These are phyloP conservation scores for Kazachstania taianensis DNA, from an alignment of 805 yeast genomes.

Conservation along the genomic window DNA sequence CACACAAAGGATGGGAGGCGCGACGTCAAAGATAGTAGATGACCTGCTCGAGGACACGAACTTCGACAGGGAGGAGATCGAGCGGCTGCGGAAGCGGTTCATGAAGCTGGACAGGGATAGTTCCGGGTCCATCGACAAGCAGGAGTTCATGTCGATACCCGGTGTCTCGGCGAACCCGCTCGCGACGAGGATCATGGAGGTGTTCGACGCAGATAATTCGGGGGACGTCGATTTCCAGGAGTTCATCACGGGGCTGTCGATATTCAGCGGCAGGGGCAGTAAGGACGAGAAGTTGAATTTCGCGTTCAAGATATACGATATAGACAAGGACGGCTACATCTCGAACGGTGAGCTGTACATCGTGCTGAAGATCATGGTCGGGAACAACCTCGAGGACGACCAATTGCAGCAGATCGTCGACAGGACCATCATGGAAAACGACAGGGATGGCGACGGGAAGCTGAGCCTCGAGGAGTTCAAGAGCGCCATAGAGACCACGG, in stretches of 20 bases:
- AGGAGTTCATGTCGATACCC: conserved; percentile 85
- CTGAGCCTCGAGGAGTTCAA: conserved; percentile 81
- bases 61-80: conserved; percentile 85
- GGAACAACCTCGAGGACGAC: conserved; percentile 71
- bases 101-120: conserved; percentile 92
- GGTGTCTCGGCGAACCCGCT: conserved; percentile 86
- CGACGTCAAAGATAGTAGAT: conserved; percentile 53
- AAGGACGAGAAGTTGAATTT: conserved; percentile 74
- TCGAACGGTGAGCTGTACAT: conserved; percentile 91
- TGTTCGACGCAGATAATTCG: conserved; percentile 84
- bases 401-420: conserved; percentile 96
- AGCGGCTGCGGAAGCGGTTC: conserved; percentile 81
- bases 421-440: conserved; percentile 90
- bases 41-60: conserved; percentile 71
- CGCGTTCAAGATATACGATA: conserved; percentile 90
- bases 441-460: conserved; percentile 76
- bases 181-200: conserved; percentile 83
- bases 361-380: conserved; percentile 95
- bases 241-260: conserved; percentile 76
- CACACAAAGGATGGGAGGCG: conserved; percentile 45
- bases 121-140: conserved; percentile 82
- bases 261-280: conserved; percentile 76
- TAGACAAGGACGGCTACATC: conserved; percentile 88
- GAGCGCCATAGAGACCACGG: conserved; percentile 46
- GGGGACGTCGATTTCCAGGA: conserved; percentile 95